Evolutionary conservation across 768 basidiomycete species (phyloP), one percentile per base, ranked within the genome.

Genomic region (Sporobolomyces phaffii): DNA sequence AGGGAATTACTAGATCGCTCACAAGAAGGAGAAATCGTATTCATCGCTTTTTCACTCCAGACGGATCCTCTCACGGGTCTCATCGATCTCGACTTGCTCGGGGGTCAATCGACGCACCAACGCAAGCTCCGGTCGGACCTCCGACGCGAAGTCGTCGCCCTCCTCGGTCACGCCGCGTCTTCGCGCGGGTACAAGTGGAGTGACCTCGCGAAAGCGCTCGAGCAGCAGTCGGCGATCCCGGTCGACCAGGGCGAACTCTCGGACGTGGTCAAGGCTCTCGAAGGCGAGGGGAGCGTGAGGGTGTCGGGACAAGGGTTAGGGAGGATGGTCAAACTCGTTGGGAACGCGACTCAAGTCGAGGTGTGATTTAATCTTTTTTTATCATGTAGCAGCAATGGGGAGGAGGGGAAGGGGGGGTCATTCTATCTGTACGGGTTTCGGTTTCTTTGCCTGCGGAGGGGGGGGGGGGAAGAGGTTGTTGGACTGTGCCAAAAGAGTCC

Each of bases 1-100:
- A n/a, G n/a, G n/a, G n/a, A n/a, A n/a, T 38, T 17, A 38, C 38
- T 38, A 9, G 38, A 38, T 38, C 38, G 38, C 17, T 38, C 17
- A 9, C 38, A 17, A 38, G 17, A 38, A 38, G 17, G 17, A 38
- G 38, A 38, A 38, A 38, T 9, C 9, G 38, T 24, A 24, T 31
- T 9, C 22, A 13, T 15, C 18, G 29, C n/a, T 24, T 22, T 22
- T 47, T 38, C 14, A 17, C 33, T 0, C 7, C 34, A 64, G 60
- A 72, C 70, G 22, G 70, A 72, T 56, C 66, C 70, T 4, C 45
- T 63, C 33, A 69, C 71, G 7, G 71, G 71, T 10, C 41, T 73
- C 45, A 94, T 97, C 75, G 93, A 98, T 77, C 89, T 97, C 85
- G 90, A 92, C 60, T 77, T 99, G 75, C 83, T 99, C 73, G 93